Evolutionary conservation across 805 yeast species (phyloP).

Genomic region (Candida nemodendra): DNA sequence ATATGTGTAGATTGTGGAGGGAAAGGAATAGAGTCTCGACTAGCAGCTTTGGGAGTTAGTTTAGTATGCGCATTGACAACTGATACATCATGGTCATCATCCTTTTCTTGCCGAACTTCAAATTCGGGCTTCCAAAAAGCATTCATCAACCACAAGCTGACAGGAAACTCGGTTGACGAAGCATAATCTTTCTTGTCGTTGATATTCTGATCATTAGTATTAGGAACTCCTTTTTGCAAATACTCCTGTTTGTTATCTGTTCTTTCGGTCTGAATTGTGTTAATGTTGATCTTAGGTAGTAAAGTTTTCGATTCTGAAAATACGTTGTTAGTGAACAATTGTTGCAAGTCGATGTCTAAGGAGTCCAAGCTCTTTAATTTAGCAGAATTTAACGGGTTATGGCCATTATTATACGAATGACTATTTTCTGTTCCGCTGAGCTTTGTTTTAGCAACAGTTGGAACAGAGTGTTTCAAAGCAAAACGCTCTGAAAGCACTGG

Average conservation of each 20-base stretch:
- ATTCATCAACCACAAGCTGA: conserved; percentile 20
- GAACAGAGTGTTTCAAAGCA: conserved; percentile 8
- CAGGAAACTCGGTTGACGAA: conserved; percentile 12
- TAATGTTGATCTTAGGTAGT: conserved; percentile 19
- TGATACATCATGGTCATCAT: too few relatives aligned
- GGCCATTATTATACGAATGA: conserved; percentile 1
- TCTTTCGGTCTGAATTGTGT: conserved; percentile 2
- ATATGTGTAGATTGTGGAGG: not conserved
- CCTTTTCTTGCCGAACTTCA: too few relatives aligned
- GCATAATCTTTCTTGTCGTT: not conserved
- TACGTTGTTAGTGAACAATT: conserved; percentile 26
- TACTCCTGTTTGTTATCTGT: not conserved
- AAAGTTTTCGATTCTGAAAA: conserved; percentile 20
- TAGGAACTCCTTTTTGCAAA: not conserved
- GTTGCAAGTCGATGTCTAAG: conserved; percentile 21
- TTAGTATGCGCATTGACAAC: too few relatives aligned
- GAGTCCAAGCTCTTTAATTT: conserved; percentile 14
- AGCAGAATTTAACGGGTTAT: conserved; percentile 1
- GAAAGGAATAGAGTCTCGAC: not conserved
- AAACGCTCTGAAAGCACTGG: conserved; percentile 1
- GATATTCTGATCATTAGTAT: not conserved
- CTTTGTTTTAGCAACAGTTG: conserved; percentile 12
- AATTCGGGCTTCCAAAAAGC: conserved; percentile 20
- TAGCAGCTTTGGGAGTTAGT: too few relatives aligned
- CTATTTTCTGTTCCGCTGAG: conserved; percentile 6